Conservation (phyloP, 805 yeast species). For the Saturnispora dispora region DNA sequence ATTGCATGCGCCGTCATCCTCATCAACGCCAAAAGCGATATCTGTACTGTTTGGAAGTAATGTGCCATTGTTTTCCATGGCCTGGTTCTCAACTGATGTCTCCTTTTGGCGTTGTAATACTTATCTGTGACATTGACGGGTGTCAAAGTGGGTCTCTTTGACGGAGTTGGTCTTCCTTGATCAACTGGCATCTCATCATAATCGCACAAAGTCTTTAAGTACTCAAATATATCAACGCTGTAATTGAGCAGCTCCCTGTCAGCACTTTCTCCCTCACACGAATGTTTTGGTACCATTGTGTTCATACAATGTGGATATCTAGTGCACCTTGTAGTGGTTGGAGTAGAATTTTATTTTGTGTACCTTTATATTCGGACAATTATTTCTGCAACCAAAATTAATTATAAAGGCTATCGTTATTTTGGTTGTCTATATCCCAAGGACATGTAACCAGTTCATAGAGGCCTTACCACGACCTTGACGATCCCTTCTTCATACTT, state of each 20-base stretch:
- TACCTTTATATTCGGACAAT: no score
- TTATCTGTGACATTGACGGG: background rate
- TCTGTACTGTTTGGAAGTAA: conserved; percentile 51
- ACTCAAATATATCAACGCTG: background rate
- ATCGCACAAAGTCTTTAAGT: background rate
- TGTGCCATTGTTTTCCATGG: conserved; percentile 54
- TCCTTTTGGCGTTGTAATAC: background rate
- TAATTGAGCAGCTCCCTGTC: background rate
- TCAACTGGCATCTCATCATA: background rate
- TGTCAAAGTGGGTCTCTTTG: background rate
- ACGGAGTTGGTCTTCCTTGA: background rate
- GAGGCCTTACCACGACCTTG: no score
- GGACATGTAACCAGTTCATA: no score
- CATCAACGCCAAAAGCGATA: conserved; percentile 61
- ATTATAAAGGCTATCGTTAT: no score
- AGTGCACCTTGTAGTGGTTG: no score
- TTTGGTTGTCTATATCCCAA: no score
- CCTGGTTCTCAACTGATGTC: conserved; percentile 14
- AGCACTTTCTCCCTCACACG: background rate
- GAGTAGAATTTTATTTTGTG: no score
- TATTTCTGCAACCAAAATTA: no score
- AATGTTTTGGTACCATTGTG: background rate
- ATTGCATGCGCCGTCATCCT: conserved; percentile 78
- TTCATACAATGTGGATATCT: background rate
- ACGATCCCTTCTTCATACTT: no score